phyloP scores from a whole-genome alignment of 768 basidiomycete genomes.

The Saitozyma sp. region DNA sequence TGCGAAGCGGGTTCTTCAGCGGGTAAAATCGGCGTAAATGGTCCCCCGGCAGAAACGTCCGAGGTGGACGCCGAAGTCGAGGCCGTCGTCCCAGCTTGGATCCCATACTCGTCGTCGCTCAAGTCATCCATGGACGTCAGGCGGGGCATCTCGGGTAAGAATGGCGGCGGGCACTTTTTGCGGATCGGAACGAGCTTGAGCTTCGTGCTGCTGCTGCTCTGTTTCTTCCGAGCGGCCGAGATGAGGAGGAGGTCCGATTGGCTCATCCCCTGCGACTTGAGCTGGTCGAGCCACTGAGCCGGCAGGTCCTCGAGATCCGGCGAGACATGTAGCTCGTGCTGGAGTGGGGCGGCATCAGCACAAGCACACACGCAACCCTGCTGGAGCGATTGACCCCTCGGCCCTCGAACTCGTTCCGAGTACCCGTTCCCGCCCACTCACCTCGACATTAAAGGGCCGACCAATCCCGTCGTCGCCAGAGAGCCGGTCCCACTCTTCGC shows the following conservation, averaged over 20 bases:
- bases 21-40: too few species aligned
- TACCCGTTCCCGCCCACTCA: too few species aligned
- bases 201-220: neutral
- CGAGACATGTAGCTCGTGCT: constrained; percentile 45
- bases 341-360: neutral
- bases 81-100: too few species aligned
- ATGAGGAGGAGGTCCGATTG: constrained; percentile 36
- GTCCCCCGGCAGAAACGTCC: too few species aligned
- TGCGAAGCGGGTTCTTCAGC: neutral
- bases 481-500: constrained; percentile 1
- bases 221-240: constrained; percentile 23
- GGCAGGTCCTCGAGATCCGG: constrained; percentile 33
- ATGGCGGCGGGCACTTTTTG: too few species aligned
- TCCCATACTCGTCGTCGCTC: too few species aligned
- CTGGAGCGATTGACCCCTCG: too few species aligned
- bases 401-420: neutral
- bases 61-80: too few species aligned
- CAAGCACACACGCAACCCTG: neutral
- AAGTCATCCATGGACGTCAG: too few species aligned
- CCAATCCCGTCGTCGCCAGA: constrained; percentile 36
- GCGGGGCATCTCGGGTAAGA: too few species aligned
- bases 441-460: constrained; percentile 36
- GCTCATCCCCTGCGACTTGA: constrained; percentile 34
- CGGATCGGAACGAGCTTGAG: too few species aligned
- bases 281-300: constrained; percentile 24